Conservation (phyloP, 495 filamentous ascomycete genomes). For the Penicillium silybi region DNA sequence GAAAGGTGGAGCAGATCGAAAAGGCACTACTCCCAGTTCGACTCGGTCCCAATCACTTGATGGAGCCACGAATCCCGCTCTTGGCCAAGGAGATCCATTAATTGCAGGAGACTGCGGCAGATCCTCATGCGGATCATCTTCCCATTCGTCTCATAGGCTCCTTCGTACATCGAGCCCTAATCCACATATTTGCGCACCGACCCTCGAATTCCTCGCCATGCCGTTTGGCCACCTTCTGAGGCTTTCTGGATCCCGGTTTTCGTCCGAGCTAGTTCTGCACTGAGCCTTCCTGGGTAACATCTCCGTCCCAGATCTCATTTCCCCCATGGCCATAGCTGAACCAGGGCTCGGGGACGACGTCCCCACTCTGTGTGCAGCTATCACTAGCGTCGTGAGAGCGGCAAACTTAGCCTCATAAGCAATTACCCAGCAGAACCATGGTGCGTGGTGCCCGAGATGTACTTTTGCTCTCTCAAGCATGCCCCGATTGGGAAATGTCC, state of each 20-base stretch:
- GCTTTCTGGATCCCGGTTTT: constrained; percentile 5
- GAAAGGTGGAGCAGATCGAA: constrained; percentile 11
- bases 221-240: constrained; percentile 1
- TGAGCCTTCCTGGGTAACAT: constrained; percentile 14
- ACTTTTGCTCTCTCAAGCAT: too few relatives aligned
- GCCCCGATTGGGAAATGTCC: too few relatives aligned
- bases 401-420: background rate
- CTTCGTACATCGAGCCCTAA: background rate
- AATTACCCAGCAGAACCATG: background rate
- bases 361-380: constrained; percentile 10
- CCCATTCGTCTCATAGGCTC: background rate
- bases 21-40: constrained; percentile 5
- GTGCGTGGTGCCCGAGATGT: too few relatives aligned
- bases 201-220: constrained; percentile 9
- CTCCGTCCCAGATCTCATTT: constrained; percentile 11
- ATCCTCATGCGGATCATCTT: background rate
- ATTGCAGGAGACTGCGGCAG: background rate
- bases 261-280: constrained; percentile 2
- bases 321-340: constrained; percentile 8
- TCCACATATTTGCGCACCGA: constrained; percentile 4
- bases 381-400: constrained; percentile 10
- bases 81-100: background rate
- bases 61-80: background rate
- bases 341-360: constrained; percentile 8
- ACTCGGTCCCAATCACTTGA: constrained; percentile 7